Evolutionary conservation across 768 basidiomycete species (phyloP).

Genomic region (Trametopsis cervina): DNA sequence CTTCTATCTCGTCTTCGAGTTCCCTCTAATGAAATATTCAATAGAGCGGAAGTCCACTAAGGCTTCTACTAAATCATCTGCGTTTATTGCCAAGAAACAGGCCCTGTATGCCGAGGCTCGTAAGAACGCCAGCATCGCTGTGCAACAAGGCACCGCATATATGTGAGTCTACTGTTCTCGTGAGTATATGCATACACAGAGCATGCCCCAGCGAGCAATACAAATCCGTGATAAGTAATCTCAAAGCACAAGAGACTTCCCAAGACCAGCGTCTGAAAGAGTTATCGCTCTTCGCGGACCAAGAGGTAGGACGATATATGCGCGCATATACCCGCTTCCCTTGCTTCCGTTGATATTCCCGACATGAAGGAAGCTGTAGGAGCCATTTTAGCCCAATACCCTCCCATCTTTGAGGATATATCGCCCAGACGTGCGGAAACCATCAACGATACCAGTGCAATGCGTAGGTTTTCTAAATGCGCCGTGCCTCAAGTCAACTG

Average conservation of each 20-base stretch:
- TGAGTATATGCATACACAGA: constrained; percentile 9
- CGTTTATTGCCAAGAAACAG: constrained; percentile 20
- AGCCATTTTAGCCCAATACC: constrained; percentile 17
- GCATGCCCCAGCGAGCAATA: constrained; percentile 23
- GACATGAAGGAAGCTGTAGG: constrained; percentile 15
- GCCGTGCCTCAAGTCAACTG: not conserved
- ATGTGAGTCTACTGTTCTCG: constrained; percentile 14
- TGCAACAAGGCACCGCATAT: constrained; percentile 16
- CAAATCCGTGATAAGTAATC: constrained; percentile 14
- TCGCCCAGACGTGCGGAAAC: constrained; percentile 24
- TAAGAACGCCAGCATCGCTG: constrained; percentile 13
- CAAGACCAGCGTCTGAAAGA: constrained; percentile 15
- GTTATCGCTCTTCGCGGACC: constrained; percentile 10
- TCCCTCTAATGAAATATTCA: not conserved
- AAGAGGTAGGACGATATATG: constrained; percentile 14
- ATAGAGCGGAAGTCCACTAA: constrained; percentile 22
- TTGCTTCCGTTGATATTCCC: not conserved
- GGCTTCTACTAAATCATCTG: constrained; percentile 13
- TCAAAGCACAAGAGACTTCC: constrained; percentile 18
- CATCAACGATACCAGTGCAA: constrained; percentile 26
- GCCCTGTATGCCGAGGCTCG: constrained; percentile 18
- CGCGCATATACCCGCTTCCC: not conserved
- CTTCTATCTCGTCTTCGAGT: not conserved
- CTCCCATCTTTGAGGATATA: constrained; percentile 26
- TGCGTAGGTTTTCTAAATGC: constrained; percentile 21